phyloP scores from a whole-genome alignment of 2,329 filamentous ascomycete genomes.

The Aspergillus niger region DNA sequence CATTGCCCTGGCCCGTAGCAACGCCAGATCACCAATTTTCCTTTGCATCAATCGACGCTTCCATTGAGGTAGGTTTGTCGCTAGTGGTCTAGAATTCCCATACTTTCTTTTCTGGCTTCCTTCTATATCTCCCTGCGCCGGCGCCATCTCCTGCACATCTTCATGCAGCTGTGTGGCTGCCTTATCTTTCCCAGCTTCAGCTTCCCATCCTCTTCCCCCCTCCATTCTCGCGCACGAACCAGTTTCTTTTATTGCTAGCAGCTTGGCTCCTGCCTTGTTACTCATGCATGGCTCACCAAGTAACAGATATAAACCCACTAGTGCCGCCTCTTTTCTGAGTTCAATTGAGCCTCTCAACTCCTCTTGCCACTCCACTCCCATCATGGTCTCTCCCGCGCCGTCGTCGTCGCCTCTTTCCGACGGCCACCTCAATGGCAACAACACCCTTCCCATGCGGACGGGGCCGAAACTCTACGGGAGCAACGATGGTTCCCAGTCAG shows the following conservation, averaged over 20 bases:
- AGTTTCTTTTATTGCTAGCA: background rate
- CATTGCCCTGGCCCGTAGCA: conserved; percentile 9
- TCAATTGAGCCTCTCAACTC: conserved; percentile 4
- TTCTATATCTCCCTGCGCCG: conserved; percentile 7
- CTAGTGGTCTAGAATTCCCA: conserved; percentile 4
- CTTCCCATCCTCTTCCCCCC: background rate
- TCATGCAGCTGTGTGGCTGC: conserved; percentile 13
- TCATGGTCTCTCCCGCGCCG: conserved; percentile 36
- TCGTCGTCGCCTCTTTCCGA: conserved; percentile 31
- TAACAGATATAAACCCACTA: conserved; percentile 1
- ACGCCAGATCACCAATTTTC: background rate
- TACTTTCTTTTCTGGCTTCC: background rate
- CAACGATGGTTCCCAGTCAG: conserved; percentile 38
- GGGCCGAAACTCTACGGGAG: conserved; percentile 36
- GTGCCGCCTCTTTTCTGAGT: background rate
- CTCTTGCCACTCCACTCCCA: conserved; percentile 5
- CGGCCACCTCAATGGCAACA: conserved; percentile 28
- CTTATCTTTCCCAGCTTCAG: conserved; percentile 15
- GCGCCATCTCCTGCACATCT: conserved; percentile 1
- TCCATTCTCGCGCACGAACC: background rate
- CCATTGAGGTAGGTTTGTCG: conserved; percentile 8
- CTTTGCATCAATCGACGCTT: background rate
- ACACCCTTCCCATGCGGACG: conserved; percentile 30
- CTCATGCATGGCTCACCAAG: conserved; percentile 9
- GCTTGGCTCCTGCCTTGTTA: background rate